Percentiles rank a stretch among this genome's conserved stretches.
These are phyloP conservation scores for Cladophialophora carrionii DNA, from an alignment of 2,329 filamentous ascomycete genomes.

Conservation along the genomic window DNA sequence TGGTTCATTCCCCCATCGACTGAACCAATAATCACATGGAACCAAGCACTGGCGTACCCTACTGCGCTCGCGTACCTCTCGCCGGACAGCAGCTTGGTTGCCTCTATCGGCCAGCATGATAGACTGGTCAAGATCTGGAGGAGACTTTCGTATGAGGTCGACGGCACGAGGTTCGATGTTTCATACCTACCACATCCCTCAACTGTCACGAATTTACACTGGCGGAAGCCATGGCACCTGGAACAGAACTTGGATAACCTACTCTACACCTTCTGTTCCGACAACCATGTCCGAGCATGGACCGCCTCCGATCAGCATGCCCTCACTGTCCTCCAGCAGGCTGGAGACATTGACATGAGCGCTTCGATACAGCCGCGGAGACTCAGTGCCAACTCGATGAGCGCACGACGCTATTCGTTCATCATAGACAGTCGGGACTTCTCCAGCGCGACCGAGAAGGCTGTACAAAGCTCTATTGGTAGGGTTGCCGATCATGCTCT, in stretches of 20 bases:
- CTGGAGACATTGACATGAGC: constrained; percentile 77
- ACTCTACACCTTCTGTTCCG: constrained; percentile 83
- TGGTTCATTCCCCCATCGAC: constrained; percentile 58
- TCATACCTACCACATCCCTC: constrained; percentile 85
- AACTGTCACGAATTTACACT: constrained; percentile 79
- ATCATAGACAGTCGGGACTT: constrained; percentile 83
- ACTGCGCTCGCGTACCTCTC: constrained; percentile 77
- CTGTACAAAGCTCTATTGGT: constrained; percentile 65
- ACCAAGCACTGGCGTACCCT: constrained; percentile 70
- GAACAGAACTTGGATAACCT: constrained; percentile 84
- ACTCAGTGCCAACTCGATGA: constrained; percentile 46
- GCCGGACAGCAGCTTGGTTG: constrained; percentile 84
- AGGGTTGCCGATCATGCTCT: constrained; percentile 71
- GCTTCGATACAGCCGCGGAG: constrained; percentile 67
- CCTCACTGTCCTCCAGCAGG: constrained; percentile 73
- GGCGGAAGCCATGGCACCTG: constrained; percentile 76
- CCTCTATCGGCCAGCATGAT: constrained; percentile 77
- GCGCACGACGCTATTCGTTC: constrained; percentile 68
- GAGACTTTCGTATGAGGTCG: constrained; percentile 77
- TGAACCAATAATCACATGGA: constrained; percentile 65
- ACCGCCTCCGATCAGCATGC: constrained; percentile 72
- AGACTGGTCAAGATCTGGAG: constrained; percentile 91
- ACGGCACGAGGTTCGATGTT: constrained; percentile 86
- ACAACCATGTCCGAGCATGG: constrained; percentile 83
- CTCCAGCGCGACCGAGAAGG: constrained; percentile 73